Base-by-base conservation (phyloP, 2,329 filamentous ascomycete species). In the Shiraia bambusicola region DNA sequence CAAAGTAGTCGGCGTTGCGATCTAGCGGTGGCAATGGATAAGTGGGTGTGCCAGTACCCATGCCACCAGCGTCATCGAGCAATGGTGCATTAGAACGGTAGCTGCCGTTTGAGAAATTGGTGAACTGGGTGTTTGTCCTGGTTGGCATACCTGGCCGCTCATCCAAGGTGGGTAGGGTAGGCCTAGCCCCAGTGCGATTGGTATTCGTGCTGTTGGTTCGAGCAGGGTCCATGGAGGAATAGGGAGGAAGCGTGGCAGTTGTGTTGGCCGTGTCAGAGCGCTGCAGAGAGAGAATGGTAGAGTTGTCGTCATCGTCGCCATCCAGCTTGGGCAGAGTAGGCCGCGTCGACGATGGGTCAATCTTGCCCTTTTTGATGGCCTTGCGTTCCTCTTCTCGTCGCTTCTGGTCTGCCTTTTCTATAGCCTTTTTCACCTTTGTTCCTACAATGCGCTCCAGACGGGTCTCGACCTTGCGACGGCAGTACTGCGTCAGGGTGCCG, bases 401-500 rank as follows among this genome's bases (percentile, higher is more conserved):
- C 64, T 75, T 68, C 39, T 69, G 71, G 40, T 82, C 83, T 38
- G 93, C 86, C 57, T 90, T 89, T 37, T 84, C 86, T 17, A 97
- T 72, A 0, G 90, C 92, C 67, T 89, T 91, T 70, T 93, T 89
- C 58, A 95, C 87, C 71, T 93, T 96, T 58, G 76, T 80, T 40
- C 83, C 83, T 3, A 97, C 91, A 52, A 97, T 93, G 54, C 83
- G 83, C 61, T 86, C 86, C 53, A 98, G 77, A 53, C 90, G 79
- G 58, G 82, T 84, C 70, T 95, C 94, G 65, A 95, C 85, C 73
- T 97, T 97, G 32, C 90, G 85, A 48, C 88, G 86, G 66, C 93
- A 97, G 72, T 95, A 98, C 17, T 84, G 83, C 4, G 82, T 82
- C 22, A 98, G 76, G 6, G 87, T 84, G 5, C 89, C 88, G 60